Evolutionary conservation across 805 yeast species (phyloP), one percentile per base, ranked within the genome.

Genomic region (Schwanniomyces pseudopolymorphus): DNA sequence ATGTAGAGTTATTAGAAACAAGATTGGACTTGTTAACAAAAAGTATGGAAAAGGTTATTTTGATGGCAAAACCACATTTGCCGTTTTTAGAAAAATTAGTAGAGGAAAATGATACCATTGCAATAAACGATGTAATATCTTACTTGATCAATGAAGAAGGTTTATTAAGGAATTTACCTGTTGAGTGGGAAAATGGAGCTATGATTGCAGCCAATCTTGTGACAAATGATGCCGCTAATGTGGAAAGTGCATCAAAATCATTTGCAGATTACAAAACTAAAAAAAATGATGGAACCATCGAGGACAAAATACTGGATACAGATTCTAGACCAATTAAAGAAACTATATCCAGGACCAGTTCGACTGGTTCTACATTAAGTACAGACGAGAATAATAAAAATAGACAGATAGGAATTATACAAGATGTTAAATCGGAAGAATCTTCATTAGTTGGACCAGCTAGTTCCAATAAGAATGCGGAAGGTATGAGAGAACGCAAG

Each of bases 1-100:
- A 84, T 51, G 84, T 83, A 9, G 88, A 83, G 53, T 62, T 84
- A 44, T 64, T 84, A 31, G 87, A 84, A 52, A 78, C 83, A 22
- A 60, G 87, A 40, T 60, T 81, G 33, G 79, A 75, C 40, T 62
- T 84, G 36, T 64, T 83, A 19, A 75, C 80, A 41, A 72, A 72
- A 52, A 66, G 82, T 1, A 59, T 83, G 39, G 75, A 80, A 46
- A 75, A 74, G 45, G 54, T 72, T 36, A 58, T 72, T 16, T 53
- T 53, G 20, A 42, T 69, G 46, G 55, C 70, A 7, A 58, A 48
- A 39, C 63, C 63, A 8, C 67, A 69, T 48, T 56, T 70, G 27
- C 56, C 57, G 3, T 63, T 64, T 38, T 44, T 66, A 26, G 50
- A 53, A 19, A 57, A 61, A 14, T 43, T 65, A 20, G 47, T 54